Base-by-base conservation (phyloP, 257 asterid species). In the Avicennia marina region DNA sequence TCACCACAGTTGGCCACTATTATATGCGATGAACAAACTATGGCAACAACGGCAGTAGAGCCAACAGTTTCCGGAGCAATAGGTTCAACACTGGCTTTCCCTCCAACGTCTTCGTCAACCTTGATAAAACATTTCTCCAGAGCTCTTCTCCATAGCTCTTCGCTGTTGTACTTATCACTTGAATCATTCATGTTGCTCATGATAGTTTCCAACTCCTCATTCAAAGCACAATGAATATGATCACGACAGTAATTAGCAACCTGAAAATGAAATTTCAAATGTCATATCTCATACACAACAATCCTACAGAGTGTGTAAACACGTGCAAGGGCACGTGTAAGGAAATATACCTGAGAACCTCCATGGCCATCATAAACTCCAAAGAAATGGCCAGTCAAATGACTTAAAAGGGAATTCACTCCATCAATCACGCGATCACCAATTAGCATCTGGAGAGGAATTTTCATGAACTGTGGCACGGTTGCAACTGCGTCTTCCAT, bases 361-460 rank as follows among this genome's bases (percentile, higher is more conserved):
- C 96, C 97, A 71, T 90, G 97, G 58, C 97, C 97, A 64, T 90
- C 97, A 58, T 90, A 90, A 21, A 90, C 97, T 34, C 94, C 97
- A 58, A 82, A 90, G 76, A 86, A 90, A 77, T 90, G 97, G n/a
- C 86, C 78, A 0, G 85, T 80, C 74, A 86, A 49, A 69, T 90
- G 95, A 44, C 88, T 84, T 20, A 89, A 71, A 22, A 63, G 63
- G 38, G 82, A 53, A 1, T 45, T 63, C 40, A 52, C 68, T 24
- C 83, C 84, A 69, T 83, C 89, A 46, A 65, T 27, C 9, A 52
- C 72, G 9, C 72, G 77, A 66, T 78, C 82, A 13, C 86, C 88
- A 49, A 68, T 62, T 19, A 90, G 77, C 88, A 86, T 75, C 43
- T 58, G 58, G n/a, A 84, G 60, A 20, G 96, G 95, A 31, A 90